Conservation (phyloP, 169 alveolate species). For the Cryptosporidium ubiquitum region DNA sequence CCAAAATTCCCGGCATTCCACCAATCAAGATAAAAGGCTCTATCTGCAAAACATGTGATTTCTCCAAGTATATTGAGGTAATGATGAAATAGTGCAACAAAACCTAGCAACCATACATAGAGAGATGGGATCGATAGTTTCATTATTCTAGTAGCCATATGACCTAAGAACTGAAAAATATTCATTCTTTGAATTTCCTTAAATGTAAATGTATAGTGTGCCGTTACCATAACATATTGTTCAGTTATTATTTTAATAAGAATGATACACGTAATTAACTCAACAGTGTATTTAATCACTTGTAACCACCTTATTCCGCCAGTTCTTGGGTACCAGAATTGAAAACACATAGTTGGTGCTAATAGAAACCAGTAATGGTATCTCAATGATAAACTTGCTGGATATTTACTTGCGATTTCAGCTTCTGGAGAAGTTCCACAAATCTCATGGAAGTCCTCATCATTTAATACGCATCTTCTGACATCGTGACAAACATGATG, state of each 20-base stretch:
- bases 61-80: slow-evolving; percentile 93
- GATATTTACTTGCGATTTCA: slow-evolving; percentile 85
- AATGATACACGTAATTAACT: slow-evolving; percentile 78
- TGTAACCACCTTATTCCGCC: slow-evolving; percentile 82
- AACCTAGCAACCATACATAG: slow-evolving; percentile 92
- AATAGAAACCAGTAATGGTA: slow-evolving; percentile 85
- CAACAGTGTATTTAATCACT: slow-evolving; percentile 79
- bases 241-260: slow-evolving; percentile 86
- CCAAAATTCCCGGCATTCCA: slow-evolving; percentile 93
- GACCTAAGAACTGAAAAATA: slow-evolving; percentile 76
- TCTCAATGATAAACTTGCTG: slow-evolving; percentile 84
- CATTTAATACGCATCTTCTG: slow-evolving; percentile 79
- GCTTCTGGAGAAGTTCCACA: slow-evolving; percentile 81
- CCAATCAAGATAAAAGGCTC: slow-evolving; percentile 95
- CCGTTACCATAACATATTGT: slow-evolving; percentile 88
- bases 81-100: slow-evolving; percentile 91
- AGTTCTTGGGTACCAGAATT: slow-evolving; percentile 87
- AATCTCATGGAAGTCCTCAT: slow-evolving; percentile 75
- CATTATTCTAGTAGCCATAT: slow-evolving; percentile 81
- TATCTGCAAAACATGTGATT: slow-evolving; percentile 92
- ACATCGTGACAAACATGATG: slow-evolving; percentile 92
- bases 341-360: slow-evolving; percentile 93
- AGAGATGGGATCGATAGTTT: slow-evolving; percentile 90
- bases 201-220: slow-evolving; percentile 87
- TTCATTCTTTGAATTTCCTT: slow-evolving; percentile 82